Conservation (phyloP, 106 monocot species). For the Apostasia ramifera region DNA sequence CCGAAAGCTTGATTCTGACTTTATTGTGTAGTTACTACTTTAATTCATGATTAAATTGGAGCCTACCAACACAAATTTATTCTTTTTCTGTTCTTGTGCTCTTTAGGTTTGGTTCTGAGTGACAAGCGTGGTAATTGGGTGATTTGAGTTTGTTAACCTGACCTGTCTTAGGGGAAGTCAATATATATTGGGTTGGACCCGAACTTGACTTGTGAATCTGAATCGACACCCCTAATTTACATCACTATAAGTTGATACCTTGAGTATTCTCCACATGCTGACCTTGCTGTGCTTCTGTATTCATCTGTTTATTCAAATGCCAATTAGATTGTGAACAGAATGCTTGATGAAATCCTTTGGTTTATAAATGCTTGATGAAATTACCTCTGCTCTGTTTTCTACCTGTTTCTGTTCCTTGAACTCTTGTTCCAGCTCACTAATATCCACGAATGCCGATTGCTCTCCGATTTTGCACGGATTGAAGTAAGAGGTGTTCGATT, state of each 20-base stretch:
- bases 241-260: not conserved
- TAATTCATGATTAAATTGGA: no score
- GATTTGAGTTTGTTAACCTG: no score
- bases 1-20: no score
- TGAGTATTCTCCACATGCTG: not conserved
- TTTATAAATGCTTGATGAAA: no score
- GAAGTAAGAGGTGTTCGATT: constrained; percentile 9
- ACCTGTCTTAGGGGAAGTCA: no score
- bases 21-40: no score
- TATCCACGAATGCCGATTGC: constrained; percentile 42
- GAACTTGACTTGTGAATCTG: not conserved
- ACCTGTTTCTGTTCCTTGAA: constrained; percentile 49
- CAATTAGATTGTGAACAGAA: no score
- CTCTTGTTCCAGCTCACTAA: constrained; percentile 71
- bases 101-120: not conserved
- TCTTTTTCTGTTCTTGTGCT: not conserved
- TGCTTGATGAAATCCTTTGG: no score
- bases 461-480: constrained; percentile 20
- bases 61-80: no score
- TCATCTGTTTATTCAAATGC: constrained; percentile 2
- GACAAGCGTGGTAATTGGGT: no score
- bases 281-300: not conserved
- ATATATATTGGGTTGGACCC: no score
- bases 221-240: not conserved
- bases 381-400: constrained; percentile 20